A percentile compares a stretch with the other conserved stretches of the same genome.
Conservation (phyloP, 306 rosid genomes). For the Vicia faba region DNA sequence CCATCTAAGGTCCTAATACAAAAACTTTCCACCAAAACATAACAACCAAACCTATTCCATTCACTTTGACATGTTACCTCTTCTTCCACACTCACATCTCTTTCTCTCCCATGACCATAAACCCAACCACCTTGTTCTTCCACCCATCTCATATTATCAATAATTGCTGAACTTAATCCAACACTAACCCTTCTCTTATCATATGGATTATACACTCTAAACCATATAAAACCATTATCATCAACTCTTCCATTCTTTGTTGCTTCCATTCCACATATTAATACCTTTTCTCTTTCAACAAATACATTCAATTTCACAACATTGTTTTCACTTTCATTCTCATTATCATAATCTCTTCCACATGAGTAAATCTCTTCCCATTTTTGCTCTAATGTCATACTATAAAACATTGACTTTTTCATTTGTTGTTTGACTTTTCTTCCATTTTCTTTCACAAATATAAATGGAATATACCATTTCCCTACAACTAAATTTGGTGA, state of each 20-base stretch:
- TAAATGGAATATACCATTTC: conserved; percentile 77
- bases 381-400: conserved; percentile 70
- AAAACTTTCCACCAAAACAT: conserved; percentile 71
- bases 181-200: conserved; percentile 47
- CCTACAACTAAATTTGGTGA: conserved; percentile 63
- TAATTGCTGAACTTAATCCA: conserved; percentile 64
- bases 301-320: conserved; percentile 54
- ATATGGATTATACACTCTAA: conserved; percentile 46
- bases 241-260: conserved; percentile 44
- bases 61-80: conserved; percentile 44
- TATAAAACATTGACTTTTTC: conserved; percentile 61
- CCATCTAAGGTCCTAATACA: conserved; percentile 65
- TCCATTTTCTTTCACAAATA: conserved; percentile 67
- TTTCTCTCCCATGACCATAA: conserved; percentile 54
- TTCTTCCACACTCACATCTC: conserved; percentile 54
- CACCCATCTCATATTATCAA: conserved; percentile 72
- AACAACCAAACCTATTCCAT: conserved; percentile 63
- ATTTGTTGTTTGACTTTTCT: conserved; percentile 50
- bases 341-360: conserved; percentile 36
- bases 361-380: conserved; percentile 83
- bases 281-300: conserved; percentile 63
- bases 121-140: conserved; percentile 76
- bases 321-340: conserved; percentile 23
- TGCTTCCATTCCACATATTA: conserved; percentile 58
- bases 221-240: conserved; percentile 60